phyloP scores from a whole-genome alignment of 257 asterid genomes.

The Penstemon newberryi region DNA sequence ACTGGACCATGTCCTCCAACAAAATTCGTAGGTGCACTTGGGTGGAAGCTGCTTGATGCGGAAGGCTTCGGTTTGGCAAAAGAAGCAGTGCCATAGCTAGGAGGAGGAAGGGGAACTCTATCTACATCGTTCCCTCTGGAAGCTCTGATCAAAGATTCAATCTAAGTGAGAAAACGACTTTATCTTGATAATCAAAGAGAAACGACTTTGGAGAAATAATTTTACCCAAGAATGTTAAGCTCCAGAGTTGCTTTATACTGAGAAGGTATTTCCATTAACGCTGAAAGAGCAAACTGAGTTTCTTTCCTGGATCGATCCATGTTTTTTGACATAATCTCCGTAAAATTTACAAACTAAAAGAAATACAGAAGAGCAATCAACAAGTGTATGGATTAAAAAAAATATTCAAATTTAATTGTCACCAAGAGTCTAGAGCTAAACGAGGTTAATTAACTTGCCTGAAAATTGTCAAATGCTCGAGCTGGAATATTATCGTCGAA shows the following conservation, averaged over 20 bases:
- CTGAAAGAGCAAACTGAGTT: constrained; percentile 90
- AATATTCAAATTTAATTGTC: neutral
- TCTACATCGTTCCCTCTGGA: constrained; percentile 66
- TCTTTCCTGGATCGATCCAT: constrained; percentile 71
- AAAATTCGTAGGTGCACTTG: constrained; percentile 65
- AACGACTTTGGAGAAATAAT: neutral
- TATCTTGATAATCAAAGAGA: neutral
- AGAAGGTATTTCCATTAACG: constrained; percentile 95
- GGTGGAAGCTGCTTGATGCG: constrained; percentile 45
- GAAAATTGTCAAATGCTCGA: constrained; percentile 62
- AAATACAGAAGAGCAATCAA: constrained; percentile 25
- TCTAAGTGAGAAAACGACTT: constrained; percentile 17
- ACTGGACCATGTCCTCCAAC: constrained; percentile 29
- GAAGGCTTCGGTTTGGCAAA: constrained; percentile 56
- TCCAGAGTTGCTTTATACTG: constrained; percentile 94
- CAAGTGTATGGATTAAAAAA: too few relatives aligned
- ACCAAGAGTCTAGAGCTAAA: neutral
- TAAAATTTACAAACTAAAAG: constrained; percentile 80
- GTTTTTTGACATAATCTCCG: constrained; percentile 82
- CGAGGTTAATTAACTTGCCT: constrained; percentile 33
- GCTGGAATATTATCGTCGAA: constrained; percentile 40
- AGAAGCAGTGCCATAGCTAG: constrained; percentile 63
- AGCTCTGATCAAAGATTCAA: constrained; percentile 48
- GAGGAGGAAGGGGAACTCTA: constrained; percentile 87
- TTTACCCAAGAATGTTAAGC: constrained; percentile 83